phyloP scores from a whole-genome alignment of 2,329 filamentous ascomycete genomes.

The Colletotrichum magnum region DNA sequence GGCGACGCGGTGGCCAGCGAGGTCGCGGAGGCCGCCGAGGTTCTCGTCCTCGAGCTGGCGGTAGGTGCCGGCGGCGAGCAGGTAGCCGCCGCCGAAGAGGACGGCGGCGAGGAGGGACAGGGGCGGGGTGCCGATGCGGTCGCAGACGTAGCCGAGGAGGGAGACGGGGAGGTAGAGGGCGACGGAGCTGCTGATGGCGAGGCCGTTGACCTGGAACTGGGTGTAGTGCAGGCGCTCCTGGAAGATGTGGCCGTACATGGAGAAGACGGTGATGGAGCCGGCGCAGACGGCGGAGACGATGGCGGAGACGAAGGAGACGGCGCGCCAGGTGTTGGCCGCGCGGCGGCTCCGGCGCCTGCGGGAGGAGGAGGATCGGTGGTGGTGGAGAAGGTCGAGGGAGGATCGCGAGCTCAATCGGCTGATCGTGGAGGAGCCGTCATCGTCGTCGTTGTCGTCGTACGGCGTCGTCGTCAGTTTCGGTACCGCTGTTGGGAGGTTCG shows the following conservation, averaged over 20 bases:
- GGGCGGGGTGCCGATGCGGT: constrained; percentile 85
- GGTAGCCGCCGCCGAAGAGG: constrained; percentile 86
- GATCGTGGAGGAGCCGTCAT: constrained; percentile 40
- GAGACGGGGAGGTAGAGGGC: constrained; percentile 95
- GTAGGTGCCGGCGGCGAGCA: constrained; percentile 86
- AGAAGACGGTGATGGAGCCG: constrained; percentile 93
- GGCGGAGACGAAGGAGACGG: constrained; percentile 67
- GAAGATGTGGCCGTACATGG: constrained; percentile 92
- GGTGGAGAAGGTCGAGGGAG: constrained; percentile 40
- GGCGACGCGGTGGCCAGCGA: constrained; percentile 44
- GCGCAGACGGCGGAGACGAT: constrained; percentile 79
- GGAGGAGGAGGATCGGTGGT: constrained; percentile 14
- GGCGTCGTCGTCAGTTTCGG: no score
- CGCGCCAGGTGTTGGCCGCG: constrained; percentile 51
- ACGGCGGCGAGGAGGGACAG: constrained; percentile 80
- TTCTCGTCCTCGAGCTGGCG: constrained; percentile 63
- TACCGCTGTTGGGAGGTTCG: neutral
- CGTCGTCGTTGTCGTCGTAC: constrained; percentile 18
- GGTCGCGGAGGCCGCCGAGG: constrained; percentile 37
- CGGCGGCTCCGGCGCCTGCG: constrained; percentile 37
- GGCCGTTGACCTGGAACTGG: constrained; percentile 91
- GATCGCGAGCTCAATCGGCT: constrained; percentile 43
- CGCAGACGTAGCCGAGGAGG: constrained; percentile 90
- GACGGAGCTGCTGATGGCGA: constrained; percentile 88
- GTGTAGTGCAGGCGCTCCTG: constrained; percentile 89